A percentile compares a stretch with the other conserved stretches of the same genome.
Conservation (phyloP, 768 basidiomycete species). For the Leucocoprinus sp. region DNA sequence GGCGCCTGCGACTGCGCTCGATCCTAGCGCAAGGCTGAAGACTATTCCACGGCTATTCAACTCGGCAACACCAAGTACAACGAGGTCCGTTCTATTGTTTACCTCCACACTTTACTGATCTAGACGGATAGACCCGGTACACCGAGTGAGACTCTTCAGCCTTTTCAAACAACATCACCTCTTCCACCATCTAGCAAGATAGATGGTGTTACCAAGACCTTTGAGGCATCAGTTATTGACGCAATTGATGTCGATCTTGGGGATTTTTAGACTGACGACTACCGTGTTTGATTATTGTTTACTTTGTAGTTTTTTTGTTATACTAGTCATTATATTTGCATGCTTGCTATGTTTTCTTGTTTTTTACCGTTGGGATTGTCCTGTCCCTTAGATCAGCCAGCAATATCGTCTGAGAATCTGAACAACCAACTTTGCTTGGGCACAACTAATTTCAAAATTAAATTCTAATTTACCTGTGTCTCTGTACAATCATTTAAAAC, state of each 20-base stretch:
- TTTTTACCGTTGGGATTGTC: no score
- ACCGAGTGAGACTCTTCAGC: slow-evolving; percentile 21
- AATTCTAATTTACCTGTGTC: no score
- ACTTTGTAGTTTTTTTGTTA: neutral
- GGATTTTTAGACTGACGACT: slow-evolving; percentile 44
- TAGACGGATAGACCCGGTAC: slow-evolving; percentile 33
- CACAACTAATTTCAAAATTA: no score
- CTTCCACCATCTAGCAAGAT: slow-evolving; percentile 14
- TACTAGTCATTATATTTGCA: neutral
- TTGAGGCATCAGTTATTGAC: slow-evolving; percentile 54
- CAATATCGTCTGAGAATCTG: no score
- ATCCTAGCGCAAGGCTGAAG: slow-evolving; percentile 63
- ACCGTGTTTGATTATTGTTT: slow-evolving; percentile 2
- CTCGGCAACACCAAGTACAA: slow-evolving; percentile 35
- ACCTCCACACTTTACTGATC: neutral
- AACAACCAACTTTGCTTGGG: no score
- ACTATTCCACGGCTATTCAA: slow-evolving; percentile 53
- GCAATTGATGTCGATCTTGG: slow-evolving; percentile 71
- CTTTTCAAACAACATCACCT: slow-evolving; percentile 17
- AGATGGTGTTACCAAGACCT: slow-evolving; percentile 19
- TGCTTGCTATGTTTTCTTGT: no score
- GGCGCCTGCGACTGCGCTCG: slow-evolving; percentile 28
- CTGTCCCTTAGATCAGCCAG: no score
- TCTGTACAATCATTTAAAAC: no score
- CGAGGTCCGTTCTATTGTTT: slow-evolving; percentile 43